Evolutionary conservation across 352 stramenopile species (phyloP), one percentile per base, ranked within the genome.

Genomic region (Globisporangium viniferum): DNA sequence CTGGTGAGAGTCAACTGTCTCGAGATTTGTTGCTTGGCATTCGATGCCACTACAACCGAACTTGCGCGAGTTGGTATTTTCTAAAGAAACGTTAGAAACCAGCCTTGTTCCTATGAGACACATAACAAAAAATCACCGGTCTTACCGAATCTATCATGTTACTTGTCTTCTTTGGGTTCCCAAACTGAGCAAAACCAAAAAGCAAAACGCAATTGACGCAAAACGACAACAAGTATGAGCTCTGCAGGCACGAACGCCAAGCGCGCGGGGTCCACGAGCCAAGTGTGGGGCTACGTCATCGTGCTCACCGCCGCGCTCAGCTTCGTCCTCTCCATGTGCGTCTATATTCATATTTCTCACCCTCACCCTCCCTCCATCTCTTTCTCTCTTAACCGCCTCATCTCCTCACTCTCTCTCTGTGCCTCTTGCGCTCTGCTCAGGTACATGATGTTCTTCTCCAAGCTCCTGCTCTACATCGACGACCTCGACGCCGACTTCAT

Each of bases 251-350:
- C 22, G n/a, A 73, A 66, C 27, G 75, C 71, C 39, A 64, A 73
- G 56, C 85, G 82, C 51, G 82, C 78, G 46, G 86, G 82, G 60
- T 92, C 83, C 33, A 94, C 84, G 31, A 91, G 86, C 61, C 76
- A 82, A 56, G 82, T 92, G 33, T 94, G 86, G 86, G 86, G 82
- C 71, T 90, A 91, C 65, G 83, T 94, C 57, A 81, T 93, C 67
- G 82, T 93, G 4, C 67, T 91, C 22, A 39, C 62, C 12, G 81
- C 82, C 6, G 81, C 64, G 1, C 15, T 78, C 35, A 73, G 54
- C 66, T 94, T 93, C 67, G 78, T 92, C 24, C 59, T 67, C 18
- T 86, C 73, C 72, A 91, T 94, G 86, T 91, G 68, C 59, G 64
- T 71, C 41, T 24, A 24, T 24, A 24, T 54, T 1, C 9, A 20